A percentile compares a stretch with the other conserved stretches of the same genome.
These are phyloP conservation scores for Thalassiosira sp. DNA, from an alignment of 352 stramenopile species.

Conservation along the genomic window DNA sequence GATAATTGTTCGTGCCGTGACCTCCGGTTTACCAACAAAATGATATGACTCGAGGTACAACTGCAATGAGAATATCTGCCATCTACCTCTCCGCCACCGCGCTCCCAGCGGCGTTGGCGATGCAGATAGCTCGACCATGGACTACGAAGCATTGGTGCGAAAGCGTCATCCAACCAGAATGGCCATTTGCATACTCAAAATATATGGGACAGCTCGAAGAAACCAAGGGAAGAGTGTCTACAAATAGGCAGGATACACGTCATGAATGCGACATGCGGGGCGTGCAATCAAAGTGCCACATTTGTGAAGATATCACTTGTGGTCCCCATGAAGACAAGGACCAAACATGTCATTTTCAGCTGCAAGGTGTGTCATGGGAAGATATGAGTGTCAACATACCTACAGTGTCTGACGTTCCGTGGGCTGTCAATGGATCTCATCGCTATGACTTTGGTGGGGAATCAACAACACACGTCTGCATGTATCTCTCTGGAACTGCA, in stretches of 20 bases:
- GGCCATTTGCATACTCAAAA: constrained; percentile 90
- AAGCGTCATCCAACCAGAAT: constrained; percentile 85
- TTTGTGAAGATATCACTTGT: constrained; percentile 90
- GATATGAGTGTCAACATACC: constrained; percentile 87
- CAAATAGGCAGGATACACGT: constrained; percentile 90
- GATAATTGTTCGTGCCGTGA: too few species aligned
- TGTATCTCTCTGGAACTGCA: constrained; percentile 87
- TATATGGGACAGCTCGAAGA: constrained; percentile 77
- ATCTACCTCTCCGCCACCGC: neutral
- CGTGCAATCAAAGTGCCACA: constrained; percentile 92
- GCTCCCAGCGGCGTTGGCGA: constrained; percentile 4
- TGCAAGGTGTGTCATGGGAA: constrained; percentile 88
- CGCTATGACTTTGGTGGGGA: constrained; percentile 90
- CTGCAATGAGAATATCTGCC: neutral
- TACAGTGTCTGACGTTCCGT: constrained; percentile 90
- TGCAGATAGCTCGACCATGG: constrained; percentile 86
- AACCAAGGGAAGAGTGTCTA: constrained; percentile 87
- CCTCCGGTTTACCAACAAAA: too few species aligned
- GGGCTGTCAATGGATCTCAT: constrained; percentile 87
- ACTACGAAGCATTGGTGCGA: constrained; percentile 88
- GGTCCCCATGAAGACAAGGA: constrained; percentile 35
- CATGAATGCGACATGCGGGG: constrained; percentile 88
- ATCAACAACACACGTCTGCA: constrained; percentile 85
- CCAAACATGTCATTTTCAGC: constrained; percentile 87
- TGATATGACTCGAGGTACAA: too few species aligned